phyloP scores from a whole-genome alignment of 305 asterid genomes.

The Ajuga reptans region DNA sequence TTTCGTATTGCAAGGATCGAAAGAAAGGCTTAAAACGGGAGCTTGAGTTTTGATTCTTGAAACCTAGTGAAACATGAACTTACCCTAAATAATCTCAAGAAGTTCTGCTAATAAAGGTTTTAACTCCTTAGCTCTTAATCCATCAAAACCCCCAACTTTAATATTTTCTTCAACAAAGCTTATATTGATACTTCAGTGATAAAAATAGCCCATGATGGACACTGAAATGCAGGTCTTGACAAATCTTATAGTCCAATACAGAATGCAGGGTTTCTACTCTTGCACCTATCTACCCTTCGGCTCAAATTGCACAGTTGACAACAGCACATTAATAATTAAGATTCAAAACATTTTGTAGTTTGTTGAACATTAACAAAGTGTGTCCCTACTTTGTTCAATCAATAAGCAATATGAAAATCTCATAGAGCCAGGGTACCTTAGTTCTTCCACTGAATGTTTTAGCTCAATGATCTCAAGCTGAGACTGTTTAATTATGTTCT shows the following conservation, averaged over 20 bases:
- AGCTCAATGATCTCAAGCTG: conserved; percentile 93
- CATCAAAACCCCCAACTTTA: not conserved
- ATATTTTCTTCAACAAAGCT: not conserved
- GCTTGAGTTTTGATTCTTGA: not conserved
- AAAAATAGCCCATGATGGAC: not conserved
- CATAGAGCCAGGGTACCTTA: conserved; percentile 56
- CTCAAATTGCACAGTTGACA: not conserved
- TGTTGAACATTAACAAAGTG: conserved; percentile 3
- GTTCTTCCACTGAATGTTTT: conserved; percentile 76
- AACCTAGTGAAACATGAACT: not conserved
- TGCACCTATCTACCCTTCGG: not conserved
- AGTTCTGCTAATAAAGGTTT: not conserved
- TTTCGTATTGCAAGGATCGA: not conserved
- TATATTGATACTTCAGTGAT: not conserved
- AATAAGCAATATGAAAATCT: not conserved
- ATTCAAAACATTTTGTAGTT: not conserved
- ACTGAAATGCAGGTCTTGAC: not conserved
- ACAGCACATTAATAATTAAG: not conserved
- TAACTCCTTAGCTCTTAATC: not conserved
- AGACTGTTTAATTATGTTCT: conserved; percentile 84
- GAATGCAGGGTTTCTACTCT: not conserved
- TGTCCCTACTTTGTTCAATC: not conserved
- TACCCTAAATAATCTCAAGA: not conserved
- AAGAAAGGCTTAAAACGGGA: not conserved
- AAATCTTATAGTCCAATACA: not conserved